These are phyloP conservation scores for Eremomyces bilateralis DNA, from an alignment of 495 filamentous ascomycete species.

Conservation along the genomic window DNA sequence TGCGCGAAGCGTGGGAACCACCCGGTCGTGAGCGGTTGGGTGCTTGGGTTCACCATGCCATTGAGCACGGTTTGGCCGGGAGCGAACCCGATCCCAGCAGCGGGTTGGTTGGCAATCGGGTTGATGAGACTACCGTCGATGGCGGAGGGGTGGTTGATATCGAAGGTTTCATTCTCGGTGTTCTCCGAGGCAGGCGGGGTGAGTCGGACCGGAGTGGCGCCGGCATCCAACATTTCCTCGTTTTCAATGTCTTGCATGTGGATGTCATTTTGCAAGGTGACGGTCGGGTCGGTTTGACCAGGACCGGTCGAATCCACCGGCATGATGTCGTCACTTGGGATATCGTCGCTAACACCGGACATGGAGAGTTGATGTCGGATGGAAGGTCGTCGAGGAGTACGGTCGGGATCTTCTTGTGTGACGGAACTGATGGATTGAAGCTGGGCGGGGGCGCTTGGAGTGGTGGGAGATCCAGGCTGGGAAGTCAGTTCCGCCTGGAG, in stretches of 20 bases:
- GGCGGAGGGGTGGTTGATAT: conserved; percentile 78
- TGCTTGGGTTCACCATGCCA: conserved; percentile 8
- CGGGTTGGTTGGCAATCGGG: conserved; percentile 24
- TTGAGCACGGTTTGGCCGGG: conserved; percentile 42
- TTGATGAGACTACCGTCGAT: conserved; percentile 79
- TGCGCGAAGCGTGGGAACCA: conserved; percentile 46
- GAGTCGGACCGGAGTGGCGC: conserved; percentile 51
- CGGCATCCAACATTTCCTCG: conserved; percentile 54
- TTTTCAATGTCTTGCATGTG: conserved; percentile 64
- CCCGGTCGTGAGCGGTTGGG: conserved; percentile 41
- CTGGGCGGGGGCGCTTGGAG: conserved; percentile 43
- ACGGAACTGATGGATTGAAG: conserved; percentile 11
- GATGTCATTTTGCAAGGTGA: conserved; percentile 57
- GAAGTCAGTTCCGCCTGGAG: conserved; percentile 52
- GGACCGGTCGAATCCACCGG: conserved; percentile 45
- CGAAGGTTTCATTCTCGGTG: conserved; percentile 74
- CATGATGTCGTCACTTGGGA: conserved; percentile 53
- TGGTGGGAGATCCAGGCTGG: conserved; percentile 85
- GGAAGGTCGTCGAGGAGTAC: conserved; percentile 36
- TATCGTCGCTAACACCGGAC: conserved; percentile 71
- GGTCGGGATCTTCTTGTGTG: too few relatives aligned
- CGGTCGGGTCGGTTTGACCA: conserved; percentile 39
- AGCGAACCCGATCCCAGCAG: conserved; percentile 48
- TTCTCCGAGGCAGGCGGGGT: conserved; percentile 59
- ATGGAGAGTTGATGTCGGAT: conserved; percentile 75